Evolutionary conservation across 2,329 filamentous ascomycete species (phyloP).

Genomic region (Conoideocrella luteorostrata): DNA sequence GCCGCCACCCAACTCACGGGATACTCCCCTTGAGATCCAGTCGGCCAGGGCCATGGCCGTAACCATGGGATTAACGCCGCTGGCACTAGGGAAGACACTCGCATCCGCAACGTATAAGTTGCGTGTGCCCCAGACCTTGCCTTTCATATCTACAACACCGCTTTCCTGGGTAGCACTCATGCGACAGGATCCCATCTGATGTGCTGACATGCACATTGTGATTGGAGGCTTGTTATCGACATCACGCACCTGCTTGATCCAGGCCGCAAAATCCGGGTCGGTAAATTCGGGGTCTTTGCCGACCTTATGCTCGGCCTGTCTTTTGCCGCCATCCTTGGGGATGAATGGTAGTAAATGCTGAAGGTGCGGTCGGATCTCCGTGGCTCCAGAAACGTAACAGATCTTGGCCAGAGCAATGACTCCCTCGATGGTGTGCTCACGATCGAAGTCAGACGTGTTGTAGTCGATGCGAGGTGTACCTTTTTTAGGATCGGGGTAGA

Average conservation of each 20-base stretch:
- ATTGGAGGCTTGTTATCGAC: constrained; percentile 45
- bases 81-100: constrained; percentile 69
- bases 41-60: constrained; percentile 67
- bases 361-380: constrained; percentile 66
- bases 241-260: constrained; percentile 46
- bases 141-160: constrained; percentile 53
- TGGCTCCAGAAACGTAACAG: constrained; percentile 69
- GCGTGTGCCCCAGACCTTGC: constrained; percentile 59
- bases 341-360: constrained; percentile 59
- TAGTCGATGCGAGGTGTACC: constrained; percentile 65
- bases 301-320: constrained; percentile 13
- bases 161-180: constrained; percentile 53
- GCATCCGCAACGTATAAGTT: constrained; percentile 67
- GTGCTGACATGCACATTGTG: constrained; percentile 59
- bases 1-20: background rate
- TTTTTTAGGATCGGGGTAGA: constrained; percentile 64
- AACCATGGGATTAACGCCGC: constrained; percentile 77
- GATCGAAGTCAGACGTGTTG: constrained; percentile 63
- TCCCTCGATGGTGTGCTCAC: constrained; percentile 64
- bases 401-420: constrained; percentile 68
- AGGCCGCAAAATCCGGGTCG: constrained; percentile 54
- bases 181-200: constrained; percentile 74
- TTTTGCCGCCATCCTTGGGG: constrained; percentile 20
- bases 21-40: constrained; percentile 53
- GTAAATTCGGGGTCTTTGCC: constrained; percentile 40